Conservation (phyloP, 2,329 filamentous ascomycete genomes). For the Xylaria multiplex region DNA sequence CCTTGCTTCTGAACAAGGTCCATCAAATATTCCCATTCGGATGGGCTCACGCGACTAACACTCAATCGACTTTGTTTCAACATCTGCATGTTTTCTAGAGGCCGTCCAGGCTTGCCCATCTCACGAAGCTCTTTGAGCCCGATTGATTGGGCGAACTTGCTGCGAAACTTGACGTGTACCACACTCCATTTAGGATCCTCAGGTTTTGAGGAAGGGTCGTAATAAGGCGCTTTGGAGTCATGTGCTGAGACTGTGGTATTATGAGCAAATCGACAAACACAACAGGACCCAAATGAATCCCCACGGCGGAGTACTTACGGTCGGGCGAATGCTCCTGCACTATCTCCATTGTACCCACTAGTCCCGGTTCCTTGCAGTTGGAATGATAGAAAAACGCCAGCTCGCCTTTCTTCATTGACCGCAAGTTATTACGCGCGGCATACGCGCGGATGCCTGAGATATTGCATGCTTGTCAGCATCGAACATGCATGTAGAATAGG, state of each 20-base stretch:
- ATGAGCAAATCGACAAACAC: slow-evolving; percentile 36
- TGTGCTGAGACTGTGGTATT: slow-evolving; percentile 71
- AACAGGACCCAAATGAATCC: neutral
- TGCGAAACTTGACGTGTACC: slow-evolving; percentile 87
- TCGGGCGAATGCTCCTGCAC: slow-evolving; percentile 86
- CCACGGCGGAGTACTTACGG: slow-evolving; percentile 58
- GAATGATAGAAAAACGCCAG: slow-evolving; percentile 97
- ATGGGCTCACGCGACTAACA: slow-evolving; percentile 73
- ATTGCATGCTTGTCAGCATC: slow-evolving; percentile 34
- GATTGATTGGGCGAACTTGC: slow-evolving; percentile 80
- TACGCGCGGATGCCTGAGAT: slow-evolving; percentile 51
- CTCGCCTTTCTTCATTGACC: slow-evolving; percentile 90
- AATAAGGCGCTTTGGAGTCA: slow-evolving; percentile 79
- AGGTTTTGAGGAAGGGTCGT: slow-evolving; percentile 78
- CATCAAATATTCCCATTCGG: slow-evolving; percentile 74
- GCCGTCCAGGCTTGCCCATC: slow-evolving; percentile 64
- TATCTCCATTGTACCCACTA: slow-evolving; percentile 89
- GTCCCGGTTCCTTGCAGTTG: slow-evolving; percentile 88
- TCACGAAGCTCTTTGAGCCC: slow-evolving; percentile 76
- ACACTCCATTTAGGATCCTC: slow-evolving; percentile 84
- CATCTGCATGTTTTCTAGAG: slow-evolving; percentile 81
- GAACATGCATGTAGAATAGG: slow-evolving; percentile 30
- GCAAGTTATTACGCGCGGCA: slow-evolving; percentile 84
- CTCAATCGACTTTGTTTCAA: slow-evolving; percentile 84
- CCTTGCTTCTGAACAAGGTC: slow-evolving; percentile 57